Percentiles rank a stretch among this genome's conserved stretches.
Conservation (phyloP, 371 early-diverging fungal genomes). For the Mucor velutinosus region DNA sequence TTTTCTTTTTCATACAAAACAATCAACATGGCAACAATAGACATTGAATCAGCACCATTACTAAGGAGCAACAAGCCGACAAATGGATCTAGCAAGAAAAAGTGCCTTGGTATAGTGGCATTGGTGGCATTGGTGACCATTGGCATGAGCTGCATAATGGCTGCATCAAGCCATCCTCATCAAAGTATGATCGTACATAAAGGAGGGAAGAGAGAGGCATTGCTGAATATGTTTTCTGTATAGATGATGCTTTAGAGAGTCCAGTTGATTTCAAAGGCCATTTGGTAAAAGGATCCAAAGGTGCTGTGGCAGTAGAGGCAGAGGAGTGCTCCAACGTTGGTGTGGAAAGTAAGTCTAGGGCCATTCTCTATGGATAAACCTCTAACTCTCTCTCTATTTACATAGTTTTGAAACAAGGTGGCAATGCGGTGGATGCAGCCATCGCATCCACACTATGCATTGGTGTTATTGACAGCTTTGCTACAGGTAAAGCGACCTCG, state of each 20-base stretch:
- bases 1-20: too few species aligned
- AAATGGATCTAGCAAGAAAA: too few species aligned
- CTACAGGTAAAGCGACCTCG: slow-evolving; percentile 67
- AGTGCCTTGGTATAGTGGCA: too few species aligned
- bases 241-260: slow-evolving; percentile 7
- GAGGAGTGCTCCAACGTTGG: slow-evolving; percentile 83
- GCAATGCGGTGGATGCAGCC: slow-evolving; percentile 97
- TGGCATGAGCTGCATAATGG: too few species aligned
- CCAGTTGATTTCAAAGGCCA: slow-evolving; percentile 28
- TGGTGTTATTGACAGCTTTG: slow-evolving; percentile 93
- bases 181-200: too few species aligned
- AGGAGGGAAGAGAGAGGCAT: too few species aligned
- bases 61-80: too few species aligned
- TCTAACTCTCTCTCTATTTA: neutral
- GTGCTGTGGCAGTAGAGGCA: slow-evolving; percentile 89
- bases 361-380: neutral
- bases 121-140: too few species aligned
- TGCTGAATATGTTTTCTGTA: too few species aligned
- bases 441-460: slow-evolving; percentile 93
- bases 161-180: too few species aligned
- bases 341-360: slow-evolving; percentile 61
- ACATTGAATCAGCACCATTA: too few species aligned
- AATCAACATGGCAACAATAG: too few species aligned
- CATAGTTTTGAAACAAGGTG: slow-evolving; percentile 85
- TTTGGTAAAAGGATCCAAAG: slow-evolving; percentile 49